phyloP scores from a whole-genome alignment of 192 early-diverging fungal species.

The Allomyces arbusculus region DNA sequence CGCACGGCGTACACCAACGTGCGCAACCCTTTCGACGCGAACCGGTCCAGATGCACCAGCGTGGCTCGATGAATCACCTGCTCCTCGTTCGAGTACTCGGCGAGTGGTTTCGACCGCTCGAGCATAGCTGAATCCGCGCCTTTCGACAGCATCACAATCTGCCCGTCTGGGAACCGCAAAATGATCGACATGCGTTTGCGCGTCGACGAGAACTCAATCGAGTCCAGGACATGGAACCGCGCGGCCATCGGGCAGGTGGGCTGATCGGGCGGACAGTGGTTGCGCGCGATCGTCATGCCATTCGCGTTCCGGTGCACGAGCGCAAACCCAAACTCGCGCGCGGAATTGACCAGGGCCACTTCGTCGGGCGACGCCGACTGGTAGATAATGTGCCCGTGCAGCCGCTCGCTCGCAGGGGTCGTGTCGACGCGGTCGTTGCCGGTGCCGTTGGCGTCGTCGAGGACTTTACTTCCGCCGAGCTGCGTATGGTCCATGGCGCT shows the following conservation, averaged over 20 bases:
- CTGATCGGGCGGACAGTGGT: constrained; percentile 5
- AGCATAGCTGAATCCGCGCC: constrained; percentile 11
- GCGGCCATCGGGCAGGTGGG: constrained; percentile 10
- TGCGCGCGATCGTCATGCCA: not conserved
- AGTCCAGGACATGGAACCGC: constrained; percentile 39
- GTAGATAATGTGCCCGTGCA: constrained; percentile 23
- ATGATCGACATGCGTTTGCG: constrained; percentile 81
- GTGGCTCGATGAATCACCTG: constrained; percentile 38
- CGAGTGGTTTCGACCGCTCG: constrained; percentile 6
- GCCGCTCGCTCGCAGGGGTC: no score
- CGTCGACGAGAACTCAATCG: constrained; percentile 67
- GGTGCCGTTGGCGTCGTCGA: no score
- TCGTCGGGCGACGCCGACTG: constrained; percentile 69
- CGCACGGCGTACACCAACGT: constrained; percentile 62
- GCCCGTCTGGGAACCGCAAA: constrained; percentile 44
- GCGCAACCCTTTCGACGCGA: constrained; percentile 56
- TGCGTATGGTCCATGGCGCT: no score
- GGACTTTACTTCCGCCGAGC: no score
- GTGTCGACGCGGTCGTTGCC: no score
- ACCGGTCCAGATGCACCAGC: constrained; percentile 41
- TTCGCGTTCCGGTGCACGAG: constrained; percentile 31
- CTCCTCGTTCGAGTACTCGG: constrained; percentile 13
- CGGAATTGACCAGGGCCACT: constrained; percentile 58
- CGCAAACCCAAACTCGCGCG: constrained; percentile 49
- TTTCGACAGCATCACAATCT: constrained; percentile 65